Evolutionary conservation across 2,329 filamentous ascomycete genomes (phyloP).

Genomic region (Allantophomopsis cytisporea): DNA sequence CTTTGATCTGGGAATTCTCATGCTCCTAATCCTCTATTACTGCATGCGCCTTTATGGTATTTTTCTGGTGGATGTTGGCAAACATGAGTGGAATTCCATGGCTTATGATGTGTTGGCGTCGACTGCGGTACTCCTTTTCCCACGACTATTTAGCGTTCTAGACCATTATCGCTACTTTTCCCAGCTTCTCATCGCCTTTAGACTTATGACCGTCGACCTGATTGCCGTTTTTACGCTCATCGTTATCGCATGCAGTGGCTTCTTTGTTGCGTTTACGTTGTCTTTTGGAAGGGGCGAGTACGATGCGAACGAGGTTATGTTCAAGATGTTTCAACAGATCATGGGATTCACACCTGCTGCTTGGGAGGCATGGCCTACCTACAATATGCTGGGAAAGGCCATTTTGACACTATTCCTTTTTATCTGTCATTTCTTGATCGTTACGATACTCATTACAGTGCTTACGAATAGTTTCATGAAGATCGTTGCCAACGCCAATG

Average conservation of each 20-base stretch:
- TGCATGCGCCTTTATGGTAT: slow-evolving; percentile 81
- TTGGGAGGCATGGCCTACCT: slow-evolving; percentile 70
- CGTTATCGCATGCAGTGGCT: slow-evolving; percentile 80
- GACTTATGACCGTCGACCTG: slow-evolving; percentile 85
- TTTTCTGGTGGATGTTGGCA: slow-evolving; percentile 59
- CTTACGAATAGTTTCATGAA: slow-evolving; percentile 93
- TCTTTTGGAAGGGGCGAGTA: slow-evolving; percentile 59
- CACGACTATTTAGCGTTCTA: slow-evolving; percentile 80
- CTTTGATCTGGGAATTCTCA: slow-evolving; percentile 80
- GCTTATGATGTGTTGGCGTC: slow-evolving; percentile 91
- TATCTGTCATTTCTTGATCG: slow-evolving; percentile 88
- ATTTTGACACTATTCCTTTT: slow-evolving; percentile 76
- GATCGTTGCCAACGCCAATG: slow-evolving; percentile 82
- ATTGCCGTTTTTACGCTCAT: slow-evolving; percentile 76
- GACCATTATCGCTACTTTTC: slow-evolving; percentile 97
- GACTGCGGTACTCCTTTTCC: slow-evolving; percentile 79
- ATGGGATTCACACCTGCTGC: slow-evolving; percentile 80
- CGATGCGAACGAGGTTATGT: slow-evolving; percentile 64
- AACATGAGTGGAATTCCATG: slow-evolving; percentile 61
- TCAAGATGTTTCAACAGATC: slow-evolving; percentile 66
- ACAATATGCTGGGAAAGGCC: slow-evolving; percentile 64
- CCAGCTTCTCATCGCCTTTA: slow-evolving; percentile 83
- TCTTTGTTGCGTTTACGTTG: slow-evolving; percentile 87
- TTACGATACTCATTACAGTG: slow-evolving; percentile 93
- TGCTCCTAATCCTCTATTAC: slow-evolving; percentile 81